Evolutionary conservation across 2,329 filamentous ascomycete genomes (phyloP), one percentile per base, ranked within the genome.

Genomic region (Penicillium sp.): DNA sequence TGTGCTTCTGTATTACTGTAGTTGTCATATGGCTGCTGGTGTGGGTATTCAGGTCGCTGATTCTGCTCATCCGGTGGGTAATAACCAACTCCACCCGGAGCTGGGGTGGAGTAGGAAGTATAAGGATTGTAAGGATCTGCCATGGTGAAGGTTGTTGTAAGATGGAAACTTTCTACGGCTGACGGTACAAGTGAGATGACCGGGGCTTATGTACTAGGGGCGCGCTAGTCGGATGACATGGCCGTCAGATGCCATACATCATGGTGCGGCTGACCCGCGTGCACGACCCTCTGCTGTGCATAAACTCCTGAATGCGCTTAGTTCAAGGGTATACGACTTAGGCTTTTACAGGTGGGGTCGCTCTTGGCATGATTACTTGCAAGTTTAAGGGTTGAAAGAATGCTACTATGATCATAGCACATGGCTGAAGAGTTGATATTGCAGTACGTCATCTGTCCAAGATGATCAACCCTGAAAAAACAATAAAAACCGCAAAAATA

Each of bases 81-180:
- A 57, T 64, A 67, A 42, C 57, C 44, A 35, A 63, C 57, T 16
- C 58, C 63, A 45, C 61, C 63, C 9, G 64, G 65, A 11, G 62
- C 67, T 45, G 70, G 59, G 52, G 69, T 56, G 55, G 66, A 51
- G 54, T 68, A 67, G 52, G 62, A 58, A 44, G 62, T 54, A 35
- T 76, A 68, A 43, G 78, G 74, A 61, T 81, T 76, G 74, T 83
- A 83, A 37, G 79, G 79, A 57, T 80, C 80, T 16, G 81, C 82
- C 82, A 84, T 84, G 56, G 39, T 52, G 56, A 61, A 16, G 50
- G 6, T 49, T 22, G 11, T 49, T 22, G 46, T 13, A 22, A 35
- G 7, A 21, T 27, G 7, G 19, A 29, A n/a, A 29, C 3, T 27
- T 47, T 26, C 21, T 14, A 26, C 21, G 21, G 21, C 43, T 45